These are phyloP conservation scores for Solanum rostratum DNA, from an alignment of 257 asterid species.

Conservation along the genomic window DNA sequence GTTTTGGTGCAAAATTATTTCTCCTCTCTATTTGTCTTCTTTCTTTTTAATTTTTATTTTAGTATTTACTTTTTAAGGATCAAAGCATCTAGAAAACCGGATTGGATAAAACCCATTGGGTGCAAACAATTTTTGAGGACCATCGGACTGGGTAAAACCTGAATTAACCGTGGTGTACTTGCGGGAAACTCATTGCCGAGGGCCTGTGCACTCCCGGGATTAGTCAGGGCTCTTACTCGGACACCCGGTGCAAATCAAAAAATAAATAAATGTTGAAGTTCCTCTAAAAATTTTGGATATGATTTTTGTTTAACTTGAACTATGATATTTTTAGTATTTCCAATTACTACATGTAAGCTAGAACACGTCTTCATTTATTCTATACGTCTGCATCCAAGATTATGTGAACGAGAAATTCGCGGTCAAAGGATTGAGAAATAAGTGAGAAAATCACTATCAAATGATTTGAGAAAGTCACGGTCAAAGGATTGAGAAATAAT, in stretches of 20 bases:
- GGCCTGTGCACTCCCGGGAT: no score
- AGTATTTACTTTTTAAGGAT: neutral
- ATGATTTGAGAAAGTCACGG: neutral
- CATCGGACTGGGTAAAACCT: no score
- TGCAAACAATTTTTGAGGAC: no score
- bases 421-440: neutral
- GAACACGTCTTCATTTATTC: neutral
- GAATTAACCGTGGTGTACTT: no score
- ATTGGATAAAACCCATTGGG: no score
- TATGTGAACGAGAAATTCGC: neutral
- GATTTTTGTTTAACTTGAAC: neutral
- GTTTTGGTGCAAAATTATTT: constrained; percentile 15
- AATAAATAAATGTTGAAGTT: no score
- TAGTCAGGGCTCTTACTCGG: no score
- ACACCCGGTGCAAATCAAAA: no score
- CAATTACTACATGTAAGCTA: neutral
- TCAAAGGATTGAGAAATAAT: neutral
- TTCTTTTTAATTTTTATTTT: neutral
- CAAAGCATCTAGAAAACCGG: neutral
- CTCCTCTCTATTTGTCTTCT: neutral
- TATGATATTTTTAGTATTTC: neutral
- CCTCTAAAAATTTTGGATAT: no score
- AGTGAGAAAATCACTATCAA: neutral
- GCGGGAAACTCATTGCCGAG: no score
- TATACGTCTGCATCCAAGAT: neutral